Conservation (phyloP, 1,284 basidiomycete genomes). For the Ganoderma meredithae region DNA sequence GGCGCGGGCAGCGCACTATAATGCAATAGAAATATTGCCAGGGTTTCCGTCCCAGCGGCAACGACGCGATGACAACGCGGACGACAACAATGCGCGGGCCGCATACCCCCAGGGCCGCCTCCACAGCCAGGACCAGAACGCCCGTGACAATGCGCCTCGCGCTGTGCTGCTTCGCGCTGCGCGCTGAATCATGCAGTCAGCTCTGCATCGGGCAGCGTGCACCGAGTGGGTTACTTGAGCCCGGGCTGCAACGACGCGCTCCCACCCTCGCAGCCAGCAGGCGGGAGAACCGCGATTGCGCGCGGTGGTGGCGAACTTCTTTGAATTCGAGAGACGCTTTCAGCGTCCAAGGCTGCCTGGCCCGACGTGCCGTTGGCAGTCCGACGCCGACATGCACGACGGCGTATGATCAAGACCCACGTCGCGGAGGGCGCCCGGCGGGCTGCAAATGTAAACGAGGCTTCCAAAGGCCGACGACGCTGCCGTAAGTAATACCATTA, state of each 20-base stretch:
- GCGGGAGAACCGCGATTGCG: constrained; percentile 3
- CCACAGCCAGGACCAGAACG: no score
- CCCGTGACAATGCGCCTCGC: neutral
- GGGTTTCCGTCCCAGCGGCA: constrained; percentile 4
- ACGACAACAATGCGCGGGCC: neutral
- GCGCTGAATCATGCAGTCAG: neutral
- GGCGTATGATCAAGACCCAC: constrained; percentile 15
- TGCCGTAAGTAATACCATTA: constrained; percentile 9
- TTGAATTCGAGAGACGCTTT: neutral
- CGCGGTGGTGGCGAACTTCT: constrained; percentile 6
- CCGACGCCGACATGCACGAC: constrained; percentile 1
- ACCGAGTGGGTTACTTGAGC: neutral
- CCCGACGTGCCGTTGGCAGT: constrained; percentile 1
- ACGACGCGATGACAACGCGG: neutral
- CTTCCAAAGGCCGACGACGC: neutral
- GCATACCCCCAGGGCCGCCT: neutral
- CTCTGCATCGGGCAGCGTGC: neutral
- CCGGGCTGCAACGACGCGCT: neutral
- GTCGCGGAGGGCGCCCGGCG: constrained; percentile 7
- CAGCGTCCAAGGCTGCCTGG: neutral
- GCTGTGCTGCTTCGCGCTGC: neutral
- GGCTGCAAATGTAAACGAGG: constrained; percentile 31
- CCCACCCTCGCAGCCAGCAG: neutral
- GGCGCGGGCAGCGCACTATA: constrained; percentile 5
- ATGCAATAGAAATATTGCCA: neutral